Percentiles rank a stretch among this genome's conserved stretches.
These are phyloP conservation scores for Sphaerostilbella broomeana DNA, from an alignment of 2,329 filamentous ascomycete genomes.

Conservation along the genomic window DNA sequence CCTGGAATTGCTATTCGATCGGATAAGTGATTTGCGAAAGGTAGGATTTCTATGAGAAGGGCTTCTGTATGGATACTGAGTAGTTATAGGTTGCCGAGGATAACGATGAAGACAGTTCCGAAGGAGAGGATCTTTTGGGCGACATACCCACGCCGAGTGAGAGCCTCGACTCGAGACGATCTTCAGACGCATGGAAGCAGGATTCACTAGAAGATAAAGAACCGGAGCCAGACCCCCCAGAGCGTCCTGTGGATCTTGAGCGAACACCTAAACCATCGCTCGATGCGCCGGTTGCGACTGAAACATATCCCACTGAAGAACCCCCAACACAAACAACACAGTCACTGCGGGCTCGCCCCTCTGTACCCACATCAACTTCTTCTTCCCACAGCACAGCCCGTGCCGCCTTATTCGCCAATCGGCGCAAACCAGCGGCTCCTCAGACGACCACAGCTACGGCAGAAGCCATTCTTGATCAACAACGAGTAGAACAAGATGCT, in stretches of 20 bases:
- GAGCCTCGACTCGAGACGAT: slow-evolving; percentile 38
- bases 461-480: slow-evolving; percentile 68
- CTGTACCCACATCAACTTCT: slow-evolving; percentile 15
- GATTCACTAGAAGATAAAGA: slow-evolving; percentile 19
- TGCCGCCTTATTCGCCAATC: slow-evolving; percentile 39
- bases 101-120: slow-evolving; percentile 37
- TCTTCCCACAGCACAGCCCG: slow-evolving; percentile 32
- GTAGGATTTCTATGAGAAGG: slow-evolving; percentile 26
- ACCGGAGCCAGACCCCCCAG: slow-evolving; percentile 43
- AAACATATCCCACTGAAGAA: slow-evolving; percentile 13
- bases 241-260: slow-evolving; percentile 21
- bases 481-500: slow-evolving; percentile 75
- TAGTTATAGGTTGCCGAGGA: slow-evolving; percentile 26
- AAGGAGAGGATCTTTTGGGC: slow-evolving; percentile 52
- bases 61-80: slow-evolving; percentile 11
- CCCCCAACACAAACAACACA: slow-evolving; percentile 29
- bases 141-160: slow-evolving; percentile 49
- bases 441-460: slow-evolving; percentile 44
- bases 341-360: slow-evolving; percentile 28
- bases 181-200: slow-evolving; percentile 20
- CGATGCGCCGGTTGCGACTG: slow-evolving; percentile 5
- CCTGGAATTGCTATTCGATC: slow-evolving; percentile 58
- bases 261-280: slow-evolving; percentile 14
- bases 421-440: slow-evolving; percentile 29
- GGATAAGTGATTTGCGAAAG: slow-evolving; percentile 62